A percentile compares a stretch with the other conserved stretches of the same genome.
These are phyloP conservation scores for Corymbia maculata DNA, from an alignment of 345 rosid species.

Conservation along the genomic window DNA sequence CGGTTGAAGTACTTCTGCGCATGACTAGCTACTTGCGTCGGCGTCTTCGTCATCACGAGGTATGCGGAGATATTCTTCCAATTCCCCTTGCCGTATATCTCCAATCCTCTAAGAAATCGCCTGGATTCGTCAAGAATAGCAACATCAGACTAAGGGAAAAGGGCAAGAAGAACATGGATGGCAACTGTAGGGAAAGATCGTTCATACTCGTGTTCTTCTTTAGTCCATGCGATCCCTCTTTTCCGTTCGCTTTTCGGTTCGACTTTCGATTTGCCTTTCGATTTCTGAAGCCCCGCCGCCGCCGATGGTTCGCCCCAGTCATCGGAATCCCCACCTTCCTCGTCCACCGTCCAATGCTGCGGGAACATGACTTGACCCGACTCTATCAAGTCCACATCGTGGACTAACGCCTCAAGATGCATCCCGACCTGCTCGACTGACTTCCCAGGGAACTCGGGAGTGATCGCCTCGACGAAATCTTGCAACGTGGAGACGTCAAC, in stretches of 20 bases:
- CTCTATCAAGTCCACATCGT: not conserved
- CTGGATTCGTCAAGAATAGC: not conserved
- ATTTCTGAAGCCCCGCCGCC: not conserved
- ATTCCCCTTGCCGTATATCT: slow-evolving; percentile 1
- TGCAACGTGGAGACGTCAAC: not conserved
- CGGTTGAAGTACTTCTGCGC: slow-evolving; percentile 9
- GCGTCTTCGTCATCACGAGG: not conserved
- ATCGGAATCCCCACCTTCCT: not conserved
- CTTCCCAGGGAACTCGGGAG: not conserved
- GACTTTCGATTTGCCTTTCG: not conserved
- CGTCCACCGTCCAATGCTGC: not conserved
- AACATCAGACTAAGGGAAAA: not conserved
- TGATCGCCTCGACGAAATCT: not conserved
- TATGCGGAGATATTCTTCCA: slow-evolving; percentile 6
- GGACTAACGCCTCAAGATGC: not conserved
- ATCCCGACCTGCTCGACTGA: not conserved
- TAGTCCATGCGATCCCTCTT: not conserved
- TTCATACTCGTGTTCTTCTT: not conserved
- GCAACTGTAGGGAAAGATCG: not conserved
- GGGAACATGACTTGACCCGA: not conserved
- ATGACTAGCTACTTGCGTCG: slow-evolving; percentile 10
- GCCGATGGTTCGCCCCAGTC: not conserved
- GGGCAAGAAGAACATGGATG: not conserved
- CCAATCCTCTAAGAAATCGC: not conserved
- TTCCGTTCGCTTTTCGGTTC: not conserved